Conservation (phyloP, 1,284 basidiomycete genomes). For the Stygiomarasmius scandens region DNA sequence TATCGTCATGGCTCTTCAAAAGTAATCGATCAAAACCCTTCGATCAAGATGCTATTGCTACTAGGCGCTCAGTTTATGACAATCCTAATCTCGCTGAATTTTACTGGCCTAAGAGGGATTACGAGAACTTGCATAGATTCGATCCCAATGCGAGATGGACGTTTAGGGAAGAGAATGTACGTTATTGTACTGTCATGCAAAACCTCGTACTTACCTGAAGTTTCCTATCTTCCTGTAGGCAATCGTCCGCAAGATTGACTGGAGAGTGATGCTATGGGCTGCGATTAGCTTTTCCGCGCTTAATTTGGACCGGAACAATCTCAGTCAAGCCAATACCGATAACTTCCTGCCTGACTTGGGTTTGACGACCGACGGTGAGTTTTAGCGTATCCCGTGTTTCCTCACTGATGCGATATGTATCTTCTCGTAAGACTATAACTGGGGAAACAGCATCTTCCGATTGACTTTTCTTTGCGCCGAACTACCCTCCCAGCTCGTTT, state of each 20-base stretch:
- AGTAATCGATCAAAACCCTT: conserved; percentile 9
- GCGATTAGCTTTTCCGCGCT: conserved; percentile 63
- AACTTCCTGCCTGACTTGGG: conserved; percentile 66
- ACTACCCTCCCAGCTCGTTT: conserved; percentile 73
- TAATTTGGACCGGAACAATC: conserved; percentile 60
- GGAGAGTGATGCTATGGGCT: conserved; percentile 67
- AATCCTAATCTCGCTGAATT: conserved; percentile 26
- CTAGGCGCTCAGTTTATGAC: conserved; percentile 40
- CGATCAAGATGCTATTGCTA: conserved; percentile 34
- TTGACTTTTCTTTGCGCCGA: conserved; percentile 64
- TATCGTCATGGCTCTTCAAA: conserved; percentile 11
- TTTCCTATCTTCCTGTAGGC: conserved; percentile 33
- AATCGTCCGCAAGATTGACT: conserved; percentile 64
- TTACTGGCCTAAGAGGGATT: conserved; percentile 34
- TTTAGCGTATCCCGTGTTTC: no score
- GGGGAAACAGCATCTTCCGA: conserved; percentile 62
- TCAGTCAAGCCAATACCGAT: conserved; percentile 67
- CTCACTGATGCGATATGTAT: no score
- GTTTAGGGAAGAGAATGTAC: conserved; percentile 61
- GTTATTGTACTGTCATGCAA: no score
- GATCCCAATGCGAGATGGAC: conserved; percentile 73
- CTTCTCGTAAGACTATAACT: conserved; percentile 70
- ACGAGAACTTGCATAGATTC: conserved; percentile 69
- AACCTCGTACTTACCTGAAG: neutral
- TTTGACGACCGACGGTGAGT: conserved; percentile 55